Evolutionary conservation across 1,139 yeast genomes (phyloP).

Genomic region (Zhuliangozyma blackwelliae): DNA sequence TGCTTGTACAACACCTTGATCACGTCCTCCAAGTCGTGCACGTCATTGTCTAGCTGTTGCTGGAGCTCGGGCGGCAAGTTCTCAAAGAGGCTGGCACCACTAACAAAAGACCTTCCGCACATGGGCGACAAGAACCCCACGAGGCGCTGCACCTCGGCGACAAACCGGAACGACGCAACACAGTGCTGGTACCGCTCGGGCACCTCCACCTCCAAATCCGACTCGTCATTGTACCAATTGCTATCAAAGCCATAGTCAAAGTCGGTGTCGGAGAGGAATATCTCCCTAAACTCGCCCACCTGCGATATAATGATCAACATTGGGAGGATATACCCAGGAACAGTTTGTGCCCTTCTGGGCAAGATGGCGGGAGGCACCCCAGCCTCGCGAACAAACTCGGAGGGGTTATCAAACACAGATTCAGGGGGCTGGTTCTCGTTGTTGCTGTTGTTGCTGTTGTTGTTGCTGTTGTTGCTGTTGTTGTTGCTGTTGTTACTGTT

Average conservation of each 20-base stretch:
- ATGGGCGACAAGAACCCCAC: conserved; percentile 17
- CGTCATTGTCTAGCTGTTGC: conserved; percentile 15
- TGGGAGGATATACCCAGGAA: conserved; percentile 26
- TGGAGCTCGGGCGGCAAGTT: conserved; percentile 21
- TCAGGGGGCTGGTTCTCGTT: background rate
- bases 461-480: background rate
- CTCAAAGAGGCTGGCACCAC: conserved; percentile 16
- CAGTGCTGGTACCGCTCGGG: conserved; percentile 7
- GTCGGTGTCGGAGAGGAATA: conserved; percentile 8
- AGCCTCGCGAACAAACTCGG: conserved; percentile 3
- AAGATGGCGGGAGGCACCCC: conserved; percentile 10
- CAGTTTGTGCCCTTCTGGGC: conserved; percentile 2
- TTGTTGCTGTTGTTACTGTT: background rate
- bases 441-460: background rate
- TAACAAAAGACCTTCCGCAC: conserved; percentile 21
- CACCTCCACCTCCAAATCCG: conserved; percentile 5
- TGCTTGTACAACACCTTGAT: conserved; percentile 21
- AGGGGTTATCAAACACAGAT: conserved; percentile 5
- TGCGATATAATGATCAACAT: conserved; percentile 23
- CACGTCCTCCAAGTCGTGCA: conserved; percentile 31
- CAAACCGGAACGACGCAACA: conserved; percentile 8
- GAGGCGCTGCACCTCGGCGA: conserved; percentile 20
- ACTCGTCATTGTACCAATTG: conserved; percentile 13
- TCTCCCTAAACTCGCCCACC: conserved; percentile 16
- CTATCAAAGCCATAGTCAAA: conserved; percentile 14